Conservation (phyloP, 495 filamentous ascomycete species). For the Xylaria nigripes region DNA sequence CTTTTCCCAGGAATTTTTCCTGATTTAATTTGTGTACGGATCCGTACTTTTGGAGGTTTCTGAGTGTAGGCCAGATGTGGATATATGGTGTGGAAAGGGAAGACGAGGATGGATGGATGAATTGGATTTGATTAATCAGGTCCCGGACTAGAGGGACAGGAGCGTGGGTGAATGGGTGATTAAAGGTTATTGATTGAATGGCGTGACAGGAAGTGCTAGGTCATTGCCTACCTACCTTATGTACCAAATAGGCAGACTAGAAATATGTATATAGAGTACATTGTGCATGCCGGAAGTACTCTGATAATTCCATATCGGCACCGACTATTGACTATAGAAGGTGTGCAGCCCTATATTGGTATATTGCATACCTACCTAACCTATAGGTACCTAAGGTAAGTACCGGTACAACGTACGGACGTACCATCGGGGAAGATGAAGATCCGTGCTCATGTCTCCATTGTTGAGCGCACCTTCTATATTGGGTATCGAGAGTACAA, state of each 20-base stretch:
- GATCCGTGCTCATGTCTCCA: no score
- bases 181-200: no score
- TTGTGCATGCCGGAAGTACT: background rate
- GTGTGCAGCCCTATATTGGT: no score
- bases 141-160: background rate
- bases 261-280: background rate
- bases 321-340: background rate
- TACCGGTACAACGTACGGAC: no score
- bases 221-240: background rate
- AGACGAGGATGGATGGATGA: background rate
- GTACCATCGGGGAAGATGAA: no score
- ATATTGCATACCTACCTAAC: no score
- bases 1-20: background rate
- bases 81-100: constrained; percentile 1
- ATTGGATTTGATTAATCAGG: constrained; percentile 2
- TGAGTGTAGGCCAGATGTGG: background rate
- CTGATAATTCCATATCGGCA: background rate
- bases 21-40: background rate
- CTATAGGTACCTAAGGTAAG: no score
- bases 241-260: background rate
- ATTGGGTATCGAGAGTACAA: no score
- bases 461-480: no score
- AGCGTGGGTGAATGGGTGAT: background rate
- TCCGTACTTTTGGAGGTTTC: background rate
- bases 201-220: background rate